Evolutionary conservation across 768 basidiomycete species (phyloP).

Genomic region (Termitomyces sp.): DNA sequence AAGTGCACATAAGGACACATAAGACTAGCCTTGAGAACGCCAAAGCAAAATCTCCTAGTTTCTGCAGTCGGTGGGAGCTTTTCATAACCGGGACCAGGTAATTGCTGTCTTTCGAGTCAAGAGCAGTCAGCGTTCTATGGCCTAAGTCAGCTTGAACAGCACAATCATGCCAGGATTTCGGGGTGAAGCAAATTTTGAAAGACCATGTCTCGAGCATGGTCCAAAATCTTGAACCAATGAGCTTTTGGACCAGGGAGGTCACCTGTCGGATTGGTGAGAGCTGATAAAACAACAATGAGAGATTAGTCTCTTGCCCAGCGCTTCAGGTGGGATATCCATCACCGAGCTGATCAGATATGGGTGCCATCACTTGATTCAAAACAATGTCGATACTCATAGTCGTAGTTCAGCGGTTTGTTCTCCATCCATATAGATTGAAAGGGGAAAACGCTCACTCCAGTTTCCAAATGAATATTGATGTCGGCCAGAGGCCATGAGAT

Average conservation of each 20-base stretch:
- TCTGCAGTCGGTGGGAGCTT: slow-evolving; percentile 22
- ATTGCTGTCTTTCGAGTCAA: slow-evolving; percentile 40
- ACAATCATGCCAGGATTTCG: slow-evolving; percentile 53
- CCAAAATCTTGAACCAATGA: slow-evolving; percentile 47
- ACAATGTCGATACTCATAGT: slow-evolving; percentile 52
- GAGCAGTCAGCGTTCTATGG: slow-evolving; percentile 40
- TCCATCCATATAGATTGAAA: slow-evolving; percentile 38
- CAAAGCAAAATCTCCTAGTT: slow-evolving; percentile 56
- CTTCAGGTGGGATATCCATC: slow-evolving; percentile 7
- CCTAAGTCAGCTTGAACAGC: slow-evolving; percentile 55
- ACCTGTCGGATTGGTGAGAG: slow-evolving; percentile 45
- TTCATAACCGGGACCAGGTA: slow-evolving; percentile 38
- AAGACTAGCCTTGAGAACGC: slow-evolving; percentile 48
- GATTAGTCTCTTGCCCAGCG: not conserved
- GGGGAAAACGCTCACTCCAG: slow-evolving; percentile 22
- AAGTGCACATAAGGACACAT: not conserved
- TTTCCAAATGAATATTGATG: slow-evolving; percentile 36
- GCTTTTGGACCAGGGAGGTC: slow-evolving; percentile 36
- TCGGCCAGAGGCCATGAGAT: slow-evolving; percentile 21
- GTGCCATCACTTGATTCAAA: slow-evolving; percentile 55
- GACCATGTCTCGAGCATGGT: slow-evolving; percentile 45
- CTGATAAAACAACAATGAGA: too few species aligned
- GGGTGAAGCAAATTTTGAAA: slow-evolving; percentile 42
- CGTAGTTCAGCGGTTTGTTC: slow-evolving; percentile 41
- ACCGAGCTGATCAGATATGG: slow-evolving; percentile 55